Evolutionary conservation across 2,329 filamentous ascomycete genomes (phyloP).

Genomic region (Xylaria multiplex): DNA sequence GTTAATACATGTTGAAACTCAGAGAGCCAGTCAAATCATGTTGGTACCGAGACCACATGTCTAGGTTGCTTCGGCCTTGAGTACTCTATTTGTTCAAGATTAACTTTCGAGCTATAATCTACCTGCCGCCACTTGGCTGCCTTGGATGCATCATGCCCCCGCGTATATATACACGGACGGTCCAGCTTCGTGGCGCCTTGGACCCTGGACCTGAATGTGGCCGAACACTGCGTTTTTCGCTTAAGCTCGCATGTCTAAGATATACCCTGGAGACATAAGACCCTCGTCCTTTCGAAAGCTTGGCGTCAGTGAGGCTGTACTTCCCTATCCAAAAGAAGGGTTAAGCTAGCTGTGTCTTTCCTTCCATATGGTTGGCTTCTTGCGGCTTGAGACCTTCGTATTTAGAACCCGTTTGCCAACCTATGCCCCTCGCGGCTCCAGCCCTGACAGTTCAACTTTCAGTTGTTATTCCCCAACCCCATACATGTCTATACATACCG

Average conservation of each 20-base stretch:
- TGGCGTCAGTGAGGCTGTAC: constrained; percentile 42
- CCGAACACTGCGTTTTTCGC: constrained; percentile 41
- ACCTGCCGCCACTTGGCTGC: constrained; percentile 7
- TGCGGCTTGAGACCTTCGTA: constrained; percentile 22
- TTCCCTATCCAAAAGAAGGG: constrained; percentile 16
- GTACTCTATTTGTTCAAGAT: neutral
- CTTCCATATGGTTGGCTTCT: constrained; percentile 20
- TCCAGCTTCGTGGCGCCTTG: constrained; percentile 40
- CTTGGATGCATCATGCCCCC: constrained; percentile 4
- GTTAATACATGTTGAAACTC: neutral
- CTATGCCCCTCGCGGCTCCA: constrained; percentile 29
- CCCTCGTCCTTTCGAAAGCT: constrained; percentile 38
- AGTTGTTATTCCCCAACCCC: neutral
- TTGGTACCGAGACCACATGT: too few relatives aligned
- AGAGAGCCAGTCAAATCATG: neutral
- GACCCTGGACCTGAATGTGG: constrained; percentile 41
- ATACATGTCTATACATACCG: neutral
- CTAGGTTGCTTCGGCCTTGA: neutral
- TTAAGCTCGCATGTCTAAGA: constrained; percentile 43
- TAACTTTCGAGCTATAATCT: constrained; percentile 2
- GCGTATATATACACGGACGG: constrained; percentile 9
- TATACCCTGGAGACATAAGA: constrained; percentile 42
- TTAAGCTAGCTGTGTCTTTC: constrained; percentile 15
- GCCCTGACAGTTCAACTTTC: constrained; percentile 12
- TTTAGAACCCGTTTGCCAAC: constrained; percentile 40